Conservation (phyloP, 495 filamentous ascomycete species). For the Cercophora newfieldiana region DNA sequence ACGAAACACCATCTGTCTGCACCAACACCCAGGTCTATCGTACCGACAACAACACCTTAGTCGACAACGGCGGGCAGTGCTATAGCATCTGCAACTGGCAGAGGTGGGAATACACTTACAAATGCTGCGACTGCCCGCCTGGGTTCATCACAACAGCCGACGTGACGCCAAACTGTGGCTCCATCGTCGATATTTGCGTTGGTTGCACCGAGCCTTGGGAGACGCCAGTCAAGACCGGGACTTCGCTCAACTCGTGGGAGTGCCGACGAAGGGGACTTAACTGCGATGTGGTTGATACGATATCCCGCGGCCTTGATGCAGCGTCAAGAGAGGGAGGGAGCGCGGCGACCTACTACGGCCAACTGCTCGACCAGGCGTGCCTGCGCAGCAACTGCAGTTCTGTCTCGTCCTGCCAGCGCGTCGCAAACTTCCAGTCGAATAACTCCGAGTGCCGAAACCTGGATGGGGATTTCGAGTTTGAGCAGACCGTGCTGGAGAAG, state of each 20-base stretch:
- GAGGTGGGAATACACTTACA: conserved; percentile 3
- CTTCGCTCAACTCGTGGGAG: not conserved
- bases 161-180: not conserved
- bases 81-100: conserved; percentile 2
- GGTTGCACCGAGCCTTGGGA: conserved; percentile 1
- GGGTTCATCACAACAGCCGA: not conserved
- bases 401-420: not conserved
- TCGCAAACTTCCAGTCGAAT: not conserved
- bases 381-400: conserved; percentile 3
- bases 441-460: not conserved
- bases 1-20: conserved; percentile 7
- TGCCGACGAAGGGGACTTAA: not conserved
- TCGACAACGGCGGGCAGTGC: not conserved
- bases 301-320: not conserved
- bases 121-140: conserved; percentile 8
- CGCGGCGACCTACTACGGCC: not conserved
- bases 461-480: conserved; percentile 6
- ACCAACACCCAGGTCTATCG: not conserved
- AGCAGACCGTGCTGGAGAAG: not conserved
- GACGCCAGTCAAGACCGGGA: not conserved
- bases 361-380: not conserved
- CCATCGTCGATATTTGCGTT: not conserved
- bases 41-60: not conserved
- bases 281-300: not conserved
- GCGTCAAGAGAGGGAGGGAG: not conserved